Conservation (phyloP, 2,329 filamentous ascomycete genomes). For the Colletotrichum trifolii region DNA sequence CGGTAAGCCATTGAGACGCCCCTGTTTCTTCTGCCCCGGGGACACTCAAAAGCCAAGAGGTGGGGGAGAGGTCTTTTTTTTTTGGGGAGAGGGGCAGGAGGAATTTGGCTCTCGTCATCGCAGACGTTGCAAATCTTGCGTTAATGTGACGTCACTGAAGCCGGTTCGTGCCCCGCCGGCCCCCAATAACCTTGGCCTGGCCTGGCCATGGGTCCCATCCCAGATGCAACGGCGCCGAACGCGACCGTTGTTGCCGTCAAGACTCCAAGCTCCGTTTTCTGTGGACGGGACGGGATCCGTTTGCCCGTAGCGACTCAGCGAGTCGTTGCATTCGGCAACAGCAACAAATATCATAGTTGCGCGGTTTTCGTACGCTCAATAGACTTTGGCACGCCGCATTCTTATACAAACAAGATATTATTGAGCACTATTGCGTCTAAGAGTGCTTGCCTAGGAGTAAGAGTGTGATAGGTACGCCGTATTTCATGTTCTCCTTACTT, state of each 20-base stretch:
- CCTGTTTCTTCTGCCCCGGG: conserved; percentile 1
- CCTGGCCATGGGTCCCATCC: too few species aligned
- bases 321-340: too few species aligned
- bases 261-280: too few species aligned
- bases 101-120: conserved; percentile 12
- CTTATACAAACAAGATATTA: conserved; percentile 34
- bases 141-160: conserved; percentile 29
- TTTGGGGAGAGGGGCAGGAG: not conserved
- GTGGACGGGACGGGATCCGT: too few species aligned
- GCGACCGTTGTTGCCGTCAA: too few species aligned
- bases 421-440: conserved; percentile 24
- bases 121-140: conserved; percentile 8
- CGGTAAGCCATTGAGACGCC: not conserved
- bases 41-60: too few species aligned
- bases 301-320: too few species aligned
- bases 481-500: conserved; percentile 5
- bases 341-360: too few species aligned
- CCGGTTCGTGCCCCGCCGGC: conserved; percentile 8
- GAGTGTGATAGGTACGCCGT: conserved; percentile 20
- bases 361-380: too few species aligned
- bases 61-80: not conserved
- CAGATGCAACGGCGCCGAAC: too few species aligned
- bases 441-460: conserved; percentile 20
- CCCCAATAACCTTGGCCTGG: not conserved
- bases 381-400: too few species aligned